Percentiles rank a stretch among this genome's conserved stretches.
Evolutionary conservation across 805 yeast species (phyloP).

Genomic region (Yarrowia hollandica): DNA sequence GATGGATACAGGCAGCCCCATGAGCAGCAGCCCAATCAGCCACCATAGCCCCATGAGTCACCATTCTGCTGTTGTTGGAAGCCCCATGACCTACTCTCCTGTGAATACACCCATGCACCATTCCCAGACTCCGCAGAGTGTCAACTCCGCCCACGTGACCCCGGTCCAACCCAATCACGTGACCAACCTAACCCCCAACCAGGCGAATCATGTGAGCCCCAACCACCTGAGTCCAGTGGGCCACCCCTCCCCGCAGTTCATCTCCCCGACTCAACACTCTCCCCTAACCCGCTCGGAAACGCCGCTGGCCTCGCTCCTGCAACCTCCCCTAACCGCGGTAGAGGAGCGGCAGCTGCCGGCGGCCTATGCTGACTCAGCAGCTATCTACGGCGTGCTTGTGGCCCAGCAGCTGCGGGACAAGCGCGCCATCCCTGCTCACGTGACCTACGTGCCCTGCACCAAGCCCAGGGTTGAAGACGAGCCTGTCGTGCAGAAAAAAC

Average conservation of each 20-base stretch:
- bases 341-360: background rate
- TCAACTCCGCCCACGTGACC: no score
- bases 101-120: no score
- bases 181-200: no score
- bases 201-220: no score
- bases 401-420: slow-evolving; percentile 17
- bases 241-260: no score
- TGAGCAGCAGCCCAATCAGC: background rate
- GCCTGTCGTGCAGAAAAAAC: background rate
- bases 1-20: background rate
- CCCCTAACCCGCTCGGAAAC: background rate
- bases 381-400: slow-evolving; percentile 1
- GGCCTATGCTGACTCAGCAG: slow-evolving; percentile 15
- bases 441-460: background rate
- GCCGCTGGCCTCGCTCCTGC: background rate
- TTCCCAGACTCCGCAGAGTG: no score
- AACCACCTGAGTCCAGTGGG: no score
- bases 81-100: no score
- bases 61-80: no score
- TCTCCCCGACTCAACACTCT: no score
- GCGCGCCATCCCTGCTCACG: background rate
- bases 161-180: no score
- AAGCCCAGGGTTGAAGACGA: slow-evolving; percentile 5
- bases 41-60: background rate
- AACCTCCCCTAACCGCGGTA: background rate